A percentile compares a stretch with the other conserved stretches of the same genome.
Conservation (phyloP, 805 yeast species). For the Clavispora phyllophila region DNA sequence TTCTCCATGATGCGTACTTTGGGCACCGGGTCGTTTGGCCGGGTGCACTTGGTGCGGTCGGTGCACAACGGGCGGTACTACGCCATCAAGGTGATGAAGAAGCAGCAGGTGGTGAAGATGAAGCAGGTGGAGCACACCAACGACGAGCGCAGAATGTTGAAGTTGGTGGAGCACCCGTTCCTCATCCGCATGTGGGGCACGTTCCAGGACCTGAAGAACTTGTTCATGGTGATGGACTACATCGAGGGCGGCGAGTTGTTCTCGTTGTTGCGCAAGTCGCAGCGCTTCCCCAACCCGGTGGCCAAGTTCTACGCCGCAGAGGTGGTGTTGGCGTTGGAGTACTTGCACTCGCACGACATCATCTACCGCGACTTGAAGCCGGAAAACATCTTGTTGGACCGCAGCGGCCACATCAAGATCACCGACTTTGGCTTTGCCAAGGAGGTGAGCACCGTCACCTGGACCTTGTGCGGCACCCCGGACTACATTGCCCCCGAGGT, state of each 20-base stretch:
- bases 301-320: constrained; percentile 64
- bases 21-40: constrained; percentile 59
- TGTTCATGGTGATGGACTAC: constrained; percentile 62
- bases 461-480: constrained; percentile 61
- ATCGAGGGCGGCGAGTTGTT: constrained; percentile 62
- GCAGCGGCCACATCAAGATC: constrained; percentile 56
- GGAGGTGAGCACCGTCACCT: constrained; percentile 55
- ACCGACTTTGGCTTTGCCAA: constrained; percentile 64
- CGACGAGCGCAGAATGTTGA: constrained; percentile 56
- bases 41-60: constrained; percentile 55
- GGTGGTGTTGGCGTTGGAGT: constrained; percentile 53
- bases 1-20: constrained; percentile 53
- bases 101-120: constrained; percentile 54
- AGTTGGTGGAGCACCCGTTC: constrained; percentile 55
- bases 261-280: constrained; percentile 51
- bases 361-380: constrained; percentile 60
- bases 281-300: constrained; percentile 57
- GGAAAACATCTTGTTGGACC: constrained; percentile 52
- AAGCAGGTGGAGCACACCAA: constrained; percentile 63
- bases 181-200: constrained; percentile 66
- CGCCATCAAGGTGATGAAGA: constrained; percentile 56
- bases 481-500: constrained; percentile 65
- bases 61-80: constrained; percentile 56
- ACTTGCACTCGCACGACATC: constrained; percentile 53
- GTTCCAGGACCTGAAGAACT: constrained; percentile 50